These are phyloP conservation scores for Salix udensis DNA, from an alignment of 345 rosid genomes.

Conservation along the genomic window DNA sequence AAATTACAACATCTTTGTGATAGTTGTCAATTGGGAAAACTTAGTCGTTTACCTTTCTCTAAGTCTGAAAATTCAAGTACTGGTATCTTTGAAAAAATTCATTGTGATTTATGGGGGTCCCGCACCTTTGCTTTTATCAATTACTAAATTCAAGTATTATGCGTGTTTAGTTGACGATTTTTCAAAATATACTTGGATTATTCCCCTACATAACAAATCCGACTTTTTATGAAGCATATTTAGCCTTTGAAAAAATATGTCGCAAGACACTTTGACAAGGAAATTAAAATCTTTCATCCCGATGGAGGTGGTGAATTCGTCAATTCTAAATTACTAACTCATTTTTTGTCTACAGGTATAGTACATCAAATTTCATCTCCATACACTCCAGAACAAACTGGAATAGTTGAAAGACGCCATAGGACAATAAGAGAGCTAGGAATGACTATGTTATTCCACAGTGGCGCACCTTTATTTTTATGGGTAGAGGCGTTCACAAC, in stretches of 20 bases:
- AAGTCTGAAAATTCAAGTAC: neutral
- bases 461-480: neutral
- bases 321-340: neutral
- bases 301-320: neutral
- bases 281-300: neutral
- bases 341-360: neutral
- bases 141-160: neutral
- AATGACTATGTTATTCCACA: neutral
- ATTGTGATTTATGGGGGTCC: neutral
- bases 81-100: neutral
- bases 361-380: neutral
- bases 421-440: neutral
- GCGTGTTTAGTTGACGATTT: neutral
- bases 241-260: neutral
- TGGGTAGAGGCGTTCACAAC: neutral
- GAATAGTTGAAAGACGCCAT: neutral
- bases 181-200: neutral
- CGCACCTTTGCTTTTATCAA: neutral
- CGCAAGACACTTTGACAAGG: neutral
- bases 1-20: neutral
- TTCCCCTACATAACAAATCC: neutral
- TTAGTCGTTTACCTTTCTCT: neutral
- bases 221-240: neutral
- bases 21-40: neutral
- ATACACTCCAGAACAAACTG: neutral